Percentiles rank a stretch among this genome's conserved stretches.
Evolutionary conservation across 768 basidiomycete species (phyloP).

Genomic region (Hydnomerulius pinastri): DNA sequence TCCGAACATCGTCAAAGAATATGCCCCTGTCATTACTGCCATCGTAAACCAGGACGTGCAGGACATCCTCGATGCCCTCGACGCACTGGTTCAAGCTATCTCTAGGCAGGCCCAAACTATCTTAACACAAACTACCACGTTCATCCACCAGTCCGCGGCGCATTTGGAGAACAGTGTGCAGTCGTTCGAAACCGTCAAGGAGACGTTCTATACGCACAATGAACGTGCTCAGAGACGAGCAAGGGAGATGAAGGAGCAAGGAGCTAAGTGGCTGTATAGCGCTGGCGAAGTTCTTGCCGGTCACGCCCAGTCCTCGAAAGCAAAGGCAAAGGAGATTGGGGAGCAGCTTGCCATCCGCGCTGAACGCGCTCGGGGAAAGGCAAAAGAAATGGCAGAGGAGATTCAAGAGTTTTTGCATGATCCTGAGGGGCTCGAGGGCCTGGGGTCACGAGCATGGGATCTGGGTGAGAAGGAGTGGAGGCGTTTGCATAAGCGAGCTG

Average conservation of each 20-base stretch:
- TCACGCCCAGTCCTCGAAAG: conserved; percentile 45
- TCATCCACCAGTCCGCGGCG: conserved; percentile 47
- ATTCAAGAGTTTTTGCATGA: conserved; percentile 27
- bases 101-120: conserved; percentile 42
- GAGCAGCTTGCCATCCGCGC: conserved; percentile 40
- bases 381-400: conserved; percentile 44
- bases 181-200: conserved; percentile 39
- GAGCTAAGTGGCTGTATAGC: conserved; percentile 45
- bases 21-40: conserved; percentile 44
- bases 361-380: conserved; percentile 45
- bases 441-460: conserved; percentile 19
- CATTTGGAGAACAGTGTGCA: conserved; percentile 34
- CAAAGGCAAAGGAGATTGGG: conserved; percentile 43
- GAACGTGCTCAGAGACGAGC: conserved; percentile 55
- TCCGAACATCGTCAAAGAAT: conserved; percentile 49
- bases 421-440: conserved; percentile 16
- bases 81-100: conserved; percentile 54
- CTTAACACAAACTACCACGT: conserved; percentile 34
- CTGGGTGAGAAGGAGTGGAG: conserved; percentile 11
- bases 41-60: conserved; percentile 53
- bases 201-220: conserved; percentile 50
- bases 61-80: conserved; percentile 60
- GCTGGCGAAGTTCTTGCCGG: conserved; percentile 45
- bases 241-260: conserved; percentile 50
- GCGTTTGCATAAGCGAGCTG: conserved; percentile 22